phyloP scores from a whole-genome alignment of 2,329 filamentous ascomycete species.

The Penicillium palitans region DNA sequence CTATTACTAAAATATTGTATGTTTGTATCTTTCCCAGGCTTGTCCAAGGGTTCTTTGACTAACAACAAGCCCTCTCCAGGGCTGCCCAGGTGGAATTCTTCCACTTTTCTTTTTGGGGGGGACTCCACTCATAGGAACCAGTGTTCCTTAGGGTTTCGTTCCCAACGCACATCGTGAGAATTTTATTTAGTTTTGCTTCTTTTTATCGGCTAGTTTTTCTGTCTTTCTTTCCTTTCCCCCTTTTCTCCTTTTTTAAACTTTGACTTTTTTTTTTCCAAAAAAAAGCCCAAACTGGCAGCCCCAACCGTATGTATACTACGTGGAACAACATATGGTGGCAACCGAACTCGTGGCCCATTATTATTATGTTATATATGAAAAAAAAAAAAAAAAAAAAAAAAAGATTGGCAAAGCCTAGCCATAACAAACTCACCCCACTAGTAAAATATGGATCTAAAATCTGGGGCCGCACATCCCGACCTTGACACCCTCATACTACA shows the following conservation, averaged over 20 bases:
- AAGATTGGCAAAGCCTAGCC: not conserved
- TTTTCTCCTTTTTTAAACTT: not conserved
- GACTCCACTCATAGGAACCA: not conserved
- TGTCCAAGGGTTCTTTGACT: not conserved
- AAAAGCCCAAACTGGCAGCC: conserved; percentile 3
- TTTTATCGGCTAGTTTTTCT: not conserved
- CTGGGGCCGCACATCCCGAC: conserved; percentile 29
- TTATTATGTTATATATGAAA: not conserved
- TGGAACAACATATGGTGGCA: not conserved
- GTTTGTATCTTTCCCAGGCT: not conserved
- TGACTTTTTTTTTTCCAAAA: not conserved
- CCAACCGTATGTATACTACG: not conserved
- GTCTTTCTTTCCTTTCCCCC: not conserved
- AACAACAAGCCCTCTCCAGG: not conserved
- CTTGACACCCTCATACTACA: conserved; percentile 15
- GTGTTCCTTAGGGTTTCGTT: not conserved
- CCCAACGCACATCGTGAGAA: not conserved
- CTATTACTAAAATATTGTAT: not conserved
- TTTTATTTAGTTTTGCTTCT: not conserved
- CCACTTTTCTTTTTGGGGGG: not conserved
- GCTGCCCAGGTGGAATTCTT: not conserved
- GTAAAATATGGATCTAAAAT: conserved; percentile 25
- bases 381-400: not conserved
- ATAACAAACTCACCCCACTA: conserved; percentile 25
- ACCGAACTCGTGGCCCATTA: not conserved